These are phyloP conservation scores for Colletotrichum magnum DNA, from an alignment of 2,329 filamentous ascomycete species.

Conservation along the genomic window DNA sequence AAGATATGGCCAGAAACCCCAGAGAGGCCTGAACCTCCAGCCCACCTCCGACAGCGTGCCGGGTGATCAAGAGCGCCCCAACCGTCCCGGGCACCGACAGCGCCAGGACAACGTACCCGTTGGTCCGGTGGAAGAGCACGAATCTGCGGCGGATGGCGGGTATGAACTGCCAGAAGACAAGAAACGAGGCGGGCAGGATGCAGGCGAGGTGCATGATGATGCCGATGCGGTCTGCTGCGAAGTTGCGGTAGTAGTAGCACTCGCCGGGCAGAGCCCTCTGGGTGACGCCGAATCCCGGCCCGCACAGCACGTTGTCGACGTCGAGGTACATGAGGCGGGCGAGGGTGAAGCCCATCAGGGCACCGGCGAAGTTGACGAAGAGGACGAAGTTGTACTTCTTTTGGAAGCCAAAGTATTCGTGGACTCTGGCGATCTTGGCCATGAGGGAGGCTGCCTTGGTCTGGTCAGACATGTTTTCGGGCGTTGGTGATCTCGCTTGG, in stretches of 20 bases:
- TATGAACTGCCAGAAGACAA: slow-evolving; percentile 62
- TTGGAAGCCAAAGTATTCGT: slow-evolving; percentile 5
- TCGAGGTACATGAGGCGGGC: slow-evolving; percentile 63
- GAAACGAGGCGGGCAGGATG: slow-evolving; percentile 58
- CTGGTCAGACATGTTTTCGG: no score
- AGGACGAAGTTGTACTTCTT: slow-evolving; percentile 20
- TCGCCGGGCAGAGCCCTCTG: slow-evolving; percentile 52
- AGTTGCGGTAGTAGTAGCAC: slow-evolving; percentile 55
- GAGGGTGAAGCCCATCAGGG: slow-evolving; percentile 62
- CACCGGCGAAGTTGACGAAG: slow-evolving; percentile 55
- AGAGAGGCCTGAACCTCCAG: slow-evolving; percentile 60
- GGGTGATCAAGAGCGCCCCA: slow-evolving; percentile 66
- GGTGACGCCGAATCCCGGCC: slow-evolving; percentile 19
- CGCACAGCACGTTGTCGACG: slow-evolving; percentile 54
- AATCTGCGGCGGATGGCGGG: slow-evolving; percentile 60
- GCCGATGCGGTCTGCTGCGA: slow-evolving; percentile 50
- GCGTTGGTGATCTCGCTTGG: neutral
- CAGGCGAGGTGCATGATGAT: slow-evolving; percentile 60
- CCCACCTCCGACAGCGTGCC: slow-evolving; percentile 66
- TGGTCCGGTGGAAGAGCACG: slow-evolving; percentile 69
- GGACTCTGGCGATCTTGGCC: neutral
- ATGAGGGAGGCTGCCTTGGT: neutral
- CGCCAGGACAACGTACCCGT: slow-evolving; percentile 67
- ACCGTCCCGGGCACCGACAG: slow-evolving; percentile 60
- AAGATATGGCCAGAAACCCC: slow-evolving; percentile 59